Percentiles rank a stretch among this genome's conserved stretches.
phyloP scores from a whole-genome alignment of 495 filamentous ascomycete genomes.

The Tuber borchii region DNA sequence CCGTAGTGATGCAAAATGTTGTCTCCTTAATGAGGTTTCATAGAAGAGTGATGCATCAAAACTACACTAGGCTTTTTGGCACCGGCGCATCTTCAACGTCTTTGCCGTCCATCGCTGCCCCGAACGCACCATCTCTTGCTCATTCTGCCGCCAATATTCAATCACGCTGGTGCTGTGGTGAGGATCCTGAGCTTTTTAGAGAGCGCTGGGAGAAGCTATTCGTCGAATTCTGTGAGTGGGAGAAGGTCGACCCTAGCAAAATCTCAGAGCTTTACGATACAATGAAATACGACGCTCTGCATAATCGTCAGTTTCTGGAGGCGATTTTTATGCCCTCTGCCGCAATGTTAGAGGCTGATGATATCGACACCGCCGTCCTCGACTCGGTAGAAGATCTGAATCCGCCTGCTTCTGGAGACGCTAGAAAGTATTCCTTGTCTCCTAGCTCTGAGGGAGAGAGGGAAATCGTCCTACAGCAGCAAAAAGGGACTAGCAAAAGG shows the following conservation, averaged over 20 bases:
- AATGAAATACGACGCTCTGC: constrained; percentile 97
- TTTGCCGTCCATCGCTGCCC: constrained; percentile 40
- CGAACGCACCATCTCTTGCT: constrained; percentile 40
- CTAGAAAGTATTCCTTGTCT: constrained; percentile 23
- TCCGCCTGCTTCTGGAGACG: constrained; percentile 1
- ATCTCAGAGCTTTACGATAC: constrained; percentile 97
- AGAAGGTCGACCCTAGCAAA: constrained; percentile 97
- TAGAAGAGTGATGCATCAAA: constrained; percentile 84
- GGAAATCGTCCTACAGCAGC: constrained; percentile 11
- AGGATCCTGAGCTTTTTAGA: constrained; percentile 88
- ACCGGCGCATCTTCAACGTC: constrained; percentile 55
- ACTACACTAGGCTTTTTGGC: constrained; percentile 69
- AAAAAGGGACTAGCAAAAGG: constrained; percentile 20
- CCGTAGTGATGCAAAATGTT: constrained; percentile 80
- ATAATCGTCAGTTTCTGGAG: constrained; percentile 94
- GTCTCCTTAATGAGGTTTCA: constrained; percentile 97
- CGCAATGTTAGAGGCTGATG: constrained; percentile 60
- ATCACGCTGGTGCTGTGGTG: constrained; percentile 89
- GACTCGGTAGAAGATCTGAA: constrained; percentile 41
- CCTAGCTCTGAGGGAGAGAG: constrained; percentile 33
- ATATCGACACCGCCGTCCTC: constrained; percentile 38
- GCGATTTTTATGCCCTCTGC: constrained; percentile 87
- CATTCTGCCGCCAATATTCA: constrained; percentile 60
- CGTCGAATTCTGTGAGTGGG: constrained; percentile 87
- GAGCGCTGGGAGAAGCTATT: constrained; percentile 99